A percentile compares a stretch with the other conserved stretches of the same genome.
phyloP scores from a whole-genome alignment of 2,329 filamentous ascomycete species.

The Claviceps citrina region DNA sequence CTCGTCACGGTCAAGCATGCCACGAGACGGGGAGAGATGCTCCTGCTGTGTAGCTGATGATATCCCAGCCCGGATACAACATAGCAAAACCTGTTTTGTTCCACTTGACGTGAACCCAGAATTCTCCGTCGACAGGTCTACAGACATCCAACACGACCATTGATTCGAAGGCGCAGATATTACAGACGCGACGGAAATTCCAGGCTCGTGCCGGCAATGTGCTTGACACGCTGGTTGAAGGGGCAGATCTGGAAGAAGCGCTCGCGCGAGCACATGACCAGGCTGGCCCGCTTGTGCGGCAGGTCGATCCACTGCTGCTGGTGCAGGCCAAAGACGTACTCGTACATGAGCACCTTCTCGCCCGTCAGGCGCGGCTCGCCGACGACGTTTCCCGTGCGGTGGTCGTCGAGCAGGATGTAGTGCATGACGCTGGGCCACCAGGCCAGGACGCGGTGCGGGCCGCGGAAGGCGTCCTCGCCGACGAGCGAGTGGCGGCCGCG shows the following conservation, averaged over 20 bases:
- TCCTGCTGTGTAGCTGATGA: too few species aligned
- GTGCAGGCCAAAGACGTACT: slow-evolving; percentile 2
- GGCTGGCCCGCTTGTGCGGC: background rate
- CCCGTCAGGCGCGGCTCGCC: slow-evolving; percentile 41
- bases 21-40: too few species aligned
- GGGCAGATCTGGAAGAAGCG: slow-evolving; percentile 3
- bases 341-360: slow-evolving; percentile 1
- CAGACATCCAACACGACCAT: too few species aligned
- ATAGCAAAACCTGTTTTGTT: too few species aligned
- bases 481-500: slow-evolving; percentile 43
- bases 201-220: background rate
- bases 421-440: slow-evolving; percentile 50
- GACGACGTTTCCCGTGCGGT: slow-evolving; percentile 39
- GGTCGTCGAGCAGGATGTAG: slow-evolving; percentile 46
- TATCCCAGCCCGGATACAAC: too few species aligned
- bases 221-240: background rate
- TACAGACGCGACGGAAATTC: background rate
- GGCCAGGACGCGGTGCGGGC: slow-evolving; percentile 43
- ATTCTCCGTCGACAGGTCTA: too few species aligned
- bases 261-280: slow-evolving; percentile 1
- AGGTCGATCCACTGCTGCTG: slow-evolving; percentile 1
- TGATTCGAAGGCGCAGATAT: background rate
- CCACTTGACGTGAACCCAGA: too few species aligned
- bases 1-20: too few species aligned
- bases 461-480: slow-evolving; percentile 43